Evolutionary conservation across 306 rosid species (phyloP).

Genomic region (Crotalaria pallida): DNA sequence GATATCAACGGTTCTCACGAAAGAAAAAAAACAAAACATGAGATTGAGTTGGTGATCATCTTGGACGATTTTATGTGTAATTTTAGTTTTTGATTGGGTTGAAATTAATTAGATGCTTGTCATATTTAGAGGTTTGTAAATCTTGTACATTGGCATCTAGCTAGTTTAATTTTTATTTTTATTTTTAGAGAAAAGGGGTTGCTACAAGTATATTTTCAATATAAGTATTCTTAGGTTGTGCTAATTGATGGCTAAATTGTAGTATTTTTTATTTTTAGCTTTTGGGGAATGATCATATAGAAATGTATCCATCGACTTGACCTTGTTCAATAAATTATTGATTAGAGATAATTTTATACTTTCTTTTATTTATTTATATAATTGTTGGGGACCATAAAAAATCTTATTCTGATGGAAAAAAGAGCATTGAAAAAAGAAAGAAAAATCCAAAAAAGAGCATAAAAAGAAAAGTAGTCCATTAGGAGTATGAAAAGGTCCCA

Average conservation of each 20-base stretch:
- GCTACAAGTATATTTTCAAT: background rate
- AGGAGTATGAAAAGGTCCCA: slow-evolving; percentile 38
- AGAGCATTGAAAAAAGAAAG: slow-evolving; percentile 27
- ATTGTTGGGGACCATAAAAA: slow-evolving; percentile 34
- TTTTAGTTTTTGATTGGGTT: slow-evolving; percentile 19
- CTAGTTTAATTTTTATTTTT: slow-evolving; percentile 19
- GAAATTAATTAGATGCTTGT: slow-evolving; percentile 20
- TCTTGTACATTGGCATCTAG: slow-evolving; percentile 34
- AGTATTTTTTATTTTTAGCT: too few relatives aligned
- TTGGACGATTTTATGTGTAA: slow-evolving; percentile 6
- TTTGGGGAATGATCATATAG: background rate
- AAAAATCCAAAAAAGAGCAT: slow-evolving; percentile 19
- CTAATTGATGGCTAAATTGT: background rate
- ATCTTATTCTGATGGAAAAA: slow-evolving; percentile 26
- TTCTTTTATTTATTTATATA: background rate
- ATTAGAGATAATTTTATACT: background rate
- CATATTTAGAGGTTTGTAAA: slow-evolving; percentile 21
- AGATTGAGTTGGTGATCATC: slow-evolving; percentile 7
- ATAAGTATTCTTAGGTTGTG: background rate
- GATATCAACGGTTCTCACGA: too few relatives aligned
- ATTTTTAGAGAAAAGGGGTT: slow-evolving; percentile 5
- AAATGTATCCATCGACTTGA: slow-evolving; percentile 20
- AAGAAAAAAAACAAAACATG: background rate
- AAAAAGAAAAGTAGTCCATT: slow-evolving; percentile 35
- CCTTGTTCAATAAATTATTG: background rate